These are phyloP conservation scores for Cordyceps sp. DNA, from an alignment of 2,329 filamentous ascomycete genomes.

Conservation along the genomic window DNA sequence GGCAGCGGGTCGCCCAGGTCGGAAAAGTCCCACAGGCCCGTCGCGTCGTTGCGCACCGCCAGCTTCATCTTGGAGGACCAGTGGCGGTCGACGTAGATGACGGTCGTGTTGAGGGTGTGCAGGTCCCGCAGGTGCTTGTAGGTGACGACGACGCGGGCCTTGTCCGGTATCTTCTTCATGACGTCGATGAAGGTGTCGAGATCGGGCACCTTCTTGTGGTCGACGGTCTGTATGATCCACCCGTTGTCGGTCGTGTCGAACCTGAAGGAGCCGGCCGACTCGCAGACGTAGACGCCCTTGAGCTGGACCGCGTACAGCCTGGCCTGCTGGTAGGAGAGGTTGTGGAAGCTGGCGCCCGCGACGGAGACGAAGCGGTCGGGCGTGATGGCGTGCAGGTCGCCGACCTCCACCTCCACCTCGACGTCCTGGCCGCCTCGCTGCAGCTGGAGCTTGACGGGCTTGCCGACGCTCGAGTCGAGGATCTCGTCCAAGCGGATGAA, in stretches of 20 bases:
- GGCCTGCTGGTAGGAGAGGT: conserved; percentile 95
- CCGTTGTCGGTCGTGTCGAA: conserved; percentile 83
- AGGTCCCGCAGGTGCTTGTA: conserved; percentile 93
- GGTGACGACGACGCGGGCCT: conserved; percentile 73
- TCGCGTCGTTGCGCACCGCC: conserved; percentile 75
- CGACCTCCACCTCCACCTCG: conserved; percentile 69
- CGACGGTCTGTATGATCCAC: conserved; percentile 84
- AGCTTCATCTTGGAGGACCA: conserved; percentile 93
- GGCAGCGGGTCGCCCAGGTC: conserved; percentile 72
- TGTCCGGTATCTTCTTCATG: conserved; percentile 71
- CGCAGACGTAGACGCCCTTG: conserved; percentile 86
- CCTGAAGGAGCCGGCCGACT: conserved; percentile 86
- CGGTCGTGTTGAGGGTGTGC: conserved; percentile 84
- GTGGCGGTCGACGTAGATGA: conserved; percentile 84
- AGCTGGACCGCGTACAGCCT: conserved; percentile 84
- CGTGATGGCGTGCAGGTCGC: conserved; percentile 84
- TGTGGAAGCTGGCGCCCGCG: conserved; percentile 85
- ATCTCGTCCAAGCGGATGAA: conserved; percentile 87
- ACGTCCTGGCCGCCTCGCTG: conserved; percentile 81
- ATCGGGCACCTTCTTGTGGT: conserved; percentile 81
- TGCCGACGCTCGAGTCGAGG: conserved; percentile 71
- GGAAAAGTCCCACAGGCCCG: conserved; percentile 87
- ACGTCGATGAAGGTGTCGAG: conserved; percentile 81
- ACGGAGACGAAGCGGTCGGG: conserved; percentile 92
- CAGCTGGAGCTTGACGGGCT: conserved; percentile 62